phyloP scores from a whole-genome alignment of 2,329 filamentous ascomycete genomes.

The Blastomyces parvus region DNA sequence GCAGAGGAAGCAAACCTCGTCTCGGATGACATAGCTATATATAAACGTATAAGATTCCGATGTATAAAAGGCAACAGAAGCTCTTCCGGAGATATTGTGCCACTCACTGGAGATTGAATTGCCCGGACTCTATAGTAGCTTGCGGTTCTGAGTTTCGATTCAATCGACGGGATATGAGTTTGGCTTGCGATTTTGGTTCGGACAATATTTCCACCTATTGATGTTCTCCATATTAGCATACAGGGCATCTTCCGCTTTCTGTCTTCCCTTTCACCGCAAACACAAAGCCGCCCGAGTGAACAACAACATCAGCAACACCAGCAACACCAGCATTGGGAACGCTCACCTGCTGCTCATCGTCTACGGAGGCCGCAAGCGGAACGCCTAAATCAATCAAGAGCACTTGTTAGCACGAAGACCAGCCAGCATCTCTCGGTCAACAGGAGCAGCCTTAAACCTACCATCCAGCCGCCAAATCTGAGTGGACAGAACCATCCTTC shows the following conservation, averaged over 20 bases:
- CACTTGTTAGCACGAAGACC: constrained; percentile 1
- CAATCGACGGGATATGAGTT: constrained; percentile 79
- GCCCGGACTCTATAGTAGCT: constrained; percentile 79
- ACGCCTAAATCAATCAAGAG: constrained; percentile 52
- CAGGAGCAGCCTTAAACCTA: constrained; percentile 32
- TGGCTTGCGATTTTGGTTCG: constrained; percentile 84
- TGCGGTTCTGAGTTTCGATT: constrained; percentile 83
- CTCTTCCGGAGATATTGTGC: neutral
- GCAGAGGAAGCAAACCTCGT: constrained; percentile 80
- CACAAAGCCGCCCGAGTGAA: neutral
- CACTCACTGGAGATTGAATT: constrained; percentile 74
- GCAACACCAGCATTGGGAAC: neutral
- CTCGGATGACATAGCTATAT: constrained; percentile 69
- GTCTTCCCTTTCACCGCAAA: neutral
- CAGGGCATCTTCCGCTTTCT: neutral
- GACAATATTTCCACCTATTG: constrained; percentile 47
- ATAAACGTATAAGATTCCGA: constrained; percentile 15
- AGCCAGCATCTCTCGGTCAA: constrained; percentile 1
- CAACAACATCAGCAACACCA: constrained; percentile 5
- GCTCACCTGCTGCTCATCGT: constrained; percentile 73
- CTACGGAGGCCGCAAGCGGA: constrained; percentile 88
- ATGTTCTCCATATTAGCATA: neutral
- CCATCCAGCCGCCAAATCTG: constrained; percentile 92
- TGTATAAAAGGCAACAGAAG: neutral
- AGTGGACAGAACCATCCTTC: constrained; percentile 74